Evolutionary conservation across 768 basidiomycete genomes (phyloP), one percentile per base, ranked within the genome.

Genomic region (Auricularia cornea): DNA sequence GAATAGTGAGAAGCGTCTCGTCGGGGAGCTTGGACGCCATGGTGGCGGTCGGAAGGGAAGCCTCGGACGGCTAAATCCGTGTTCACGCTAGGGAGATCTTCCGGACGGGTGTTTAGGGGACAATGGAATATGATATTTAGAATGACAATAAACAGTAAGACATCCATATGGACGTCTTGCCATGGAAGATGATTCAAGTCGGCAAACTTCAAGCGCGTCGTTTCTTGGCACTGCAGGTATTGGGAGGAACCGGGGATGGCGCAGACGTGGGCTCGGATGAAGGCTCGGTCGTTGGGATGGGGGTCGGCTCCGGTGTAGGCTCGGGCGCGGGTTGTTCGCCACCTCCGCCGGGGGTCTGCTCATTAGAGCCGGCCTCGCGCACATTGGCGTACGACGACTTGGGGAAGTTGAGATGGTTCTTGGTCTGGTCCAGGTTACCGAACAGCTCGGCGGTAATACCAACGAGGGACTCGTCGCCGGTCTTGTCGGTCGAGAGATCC

Each of bases 371-470:
- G 23, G 54, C 54, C 6, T 20, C 54, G 18, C 26, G 16, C 26
- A 64, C 33, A 33, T 64, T 64, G 51, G 41, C 63, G 32, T 44
- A 64, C 12, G 48, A 30, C 18, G 59, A 60, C 28, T 59, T 41
- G 16, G 63, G 63, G 41, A 51, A 64, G 51, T 61, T 52, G 30
- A 64, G 35, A 32, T 64, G 63, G 60, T 64, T 64, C 59, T 56
- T 14, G 20, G 51, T 61, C 23, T 41, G 38, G 31, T 64, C 44
- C n/a, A 64, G 63, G 4, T 56, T 35, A 29, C 63, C 63, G n/a
- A 61, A 56, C 20, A 41, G 41, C 26, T 38, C 31, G 33, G 59
- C 51, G 4, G 59, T 56, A n/a, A 59, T 35, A 20, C 44, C 60
- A n/a, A 64, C 52, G 48, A 64, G 63, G 32, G 63, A 64, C n/a